Conservation (phyloP, 257 asterid genomes). For the Prunella vulgaris region DNA sequence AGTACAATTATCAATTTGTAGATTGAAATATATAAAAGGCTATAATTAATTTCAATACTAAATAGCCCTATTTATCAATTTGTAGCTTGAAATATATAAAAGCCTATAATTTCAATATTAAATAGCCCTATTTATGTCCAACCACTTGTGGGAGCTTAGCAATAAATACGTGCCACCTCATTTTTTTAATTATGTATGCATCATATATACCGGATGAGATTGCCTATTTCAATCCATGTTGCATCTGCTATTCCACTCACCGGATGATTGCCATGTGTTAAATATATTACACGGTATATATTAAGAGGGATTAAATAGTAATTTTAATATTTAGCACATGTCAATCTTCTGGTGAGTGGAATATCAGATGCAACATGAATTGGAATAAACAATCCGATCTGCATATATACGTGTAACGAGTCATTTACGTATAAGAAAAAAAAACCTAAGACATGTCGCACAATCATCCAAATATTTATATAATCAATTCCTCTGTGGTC, state of each 20-base stretch:
- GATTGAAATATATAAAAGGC: not conserved
- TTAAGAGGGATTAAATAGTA: too few species aligned
- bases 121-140: not conserved
- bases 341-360: too few species aligned
- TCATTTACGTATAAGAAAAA: not conserved
- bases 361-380: too few species aligned
- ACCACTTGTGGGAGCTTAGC: not conserved
- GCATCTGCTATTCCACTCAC: too few species aligned
- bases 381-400: too few species aligned
- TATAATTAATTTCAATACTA: not conserved
- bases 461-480: not conserved
- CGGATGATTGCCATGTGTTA: too few species aligned
- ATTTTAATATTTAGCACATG: too few species aligned
- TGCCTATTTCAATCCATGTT: too few species aligned
- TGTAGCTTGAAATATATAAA: not conserved
- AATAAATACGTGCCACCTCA: not conserved
- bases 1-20: not conserved
- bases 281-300: too few species aligned
- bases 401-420: not conserved
- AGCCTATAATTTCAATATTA: not conserved
- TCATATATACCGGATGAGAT: too few species aligned
- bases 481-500: not conserved
- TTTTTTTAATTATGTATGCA: not conserved
- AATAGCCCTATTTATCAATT: not conserved
- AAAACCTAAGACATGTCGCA: not conserved